Percentiles rank a stretch among this genome's conserved stretches.
Conservation (phyloP, 208 protist genomes). For the Leishmania gerbilli region DNA sequence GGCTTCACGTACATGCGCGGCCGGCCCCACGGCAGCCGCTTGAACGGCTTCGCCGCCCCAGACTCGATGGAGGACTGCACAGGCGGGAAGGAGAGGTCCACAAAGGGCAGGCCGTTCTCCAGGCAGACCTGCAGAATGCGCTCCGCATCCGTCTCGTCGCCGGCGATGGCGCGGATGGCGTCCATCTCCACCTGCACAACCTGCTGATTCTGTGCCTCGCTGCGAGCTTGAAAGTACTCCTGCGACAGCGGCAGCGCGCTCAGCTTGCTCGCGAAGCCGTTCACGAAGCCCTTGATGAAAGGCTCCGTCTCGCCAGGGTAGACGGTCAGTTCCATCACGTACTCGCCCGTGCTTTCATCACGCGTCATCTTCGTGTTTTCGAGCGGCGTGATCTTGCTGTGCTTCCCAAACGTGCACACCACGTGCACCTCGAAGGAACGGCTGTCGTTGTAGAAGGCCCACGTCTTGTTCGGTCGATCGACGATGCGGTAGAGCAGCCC, state of each 20-base stretch:
- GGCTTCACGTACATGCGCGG: slow-evolving; percentile 67
- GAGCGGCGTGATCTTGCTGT: slow-evolving; percentile 77
- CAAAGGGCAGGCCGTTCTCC: slow-evolving; percentile 60
- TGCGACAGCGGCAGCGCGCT: slow-evolving; percentile 69
- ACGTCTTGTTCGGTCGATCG: slow-evolving; percentile 67
- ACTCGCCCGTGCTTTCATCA: slow-evolving; percentile 47
- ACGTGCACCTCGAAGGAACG: slow-evolving; percentile 76
- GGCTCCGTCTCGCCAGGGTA: slow-evolving; percentile 82
- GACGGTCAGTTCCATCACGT: slow-evolving; percentile 60
- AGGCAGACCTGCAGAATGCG: slow-evolving; percentile 55
- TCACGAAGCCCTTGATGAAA: slow-evolving; percentile 82
- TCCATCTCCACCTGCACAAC: slow-evolving; percentile 61
- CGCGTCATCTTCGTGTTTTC: slow-evolving; percentile 56
- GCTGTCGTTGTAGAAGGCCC: slow-evolving; percentile 92
- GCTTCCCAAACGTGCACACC: slow-evolving; percentile 69
- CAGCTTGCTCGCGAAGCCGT: slow-evolving; percentile 81
- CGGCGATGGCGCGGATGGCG: slow-evolving; percentile 48
- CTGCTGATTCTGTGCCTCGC: slow-evolving; percentile 31
- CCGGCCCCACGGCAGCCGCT: slow-evolving; percentile 72
- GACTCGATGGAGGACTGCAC: slow-evolving; percentile 50
- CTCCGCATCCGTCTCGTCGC: slow-evolving; percentile 48
- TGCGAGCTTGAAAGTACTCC: slow-evolving; percentile 61
- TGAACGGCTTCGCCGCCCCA: slow-evolving; percentile 44
- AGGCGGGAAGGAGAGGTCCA: slow-evolving; percentile 82
- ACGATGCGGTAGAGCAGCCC: slow-evolving; percentile 86